phyloP scores from a whole-genome alignment of 2,329 filamentous ascomycete genomes.

The Epichloe gansuensis region DNA sequence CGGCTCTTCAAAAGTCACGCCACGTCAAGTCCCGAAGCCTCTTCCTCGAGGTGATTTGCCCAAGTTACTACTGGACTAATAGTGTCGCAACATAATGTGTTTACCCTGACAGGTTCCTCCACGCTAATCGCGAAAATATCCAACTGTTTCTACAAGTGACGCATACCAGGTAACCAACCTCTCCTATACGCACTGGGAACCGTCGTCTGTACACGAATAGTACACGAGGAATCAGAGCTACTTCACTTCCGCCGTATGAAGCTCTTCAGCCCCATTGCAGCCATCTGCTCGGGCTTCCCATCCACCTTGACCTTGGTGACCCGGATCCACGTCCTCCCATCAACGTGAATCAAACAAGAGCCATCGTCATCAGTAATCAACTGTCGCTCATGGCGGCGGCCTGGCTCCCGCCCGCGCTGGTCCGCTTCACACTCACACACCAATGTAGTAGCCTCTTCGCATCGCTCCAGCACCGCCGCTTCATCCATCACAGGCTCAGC shows the following conservation, averaged over 20 bases:
- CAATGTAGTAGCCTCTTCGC: conserved; percentile 3
- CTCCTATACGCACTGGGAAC: too few relatives aligned
- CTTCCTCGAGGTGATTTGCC: too few relatives aligned
- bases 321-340: conserved; percentile 10
- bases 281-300: conserved; percentile 17
- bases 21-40: too few relatives aligned
- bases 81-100: too few relatives aligned
- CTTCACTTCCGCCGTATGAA: conserved; percentile 4
- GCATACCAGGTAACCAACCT: too few relatives aligned
- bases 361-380: conserved; percentile 6
- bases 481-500: conserved; percentile 12
- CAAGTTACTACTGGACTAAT: too few relatives aligned
- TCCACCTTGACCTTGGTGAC: conserved; percentile 21
- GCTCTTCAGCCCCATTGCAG: conserved; percentile 12
- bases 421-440: conserved; percentile 10
- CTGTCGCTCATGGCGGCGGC: not conserved
- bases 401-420: not conserved
- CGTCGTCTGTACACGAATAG: too few relatives aligned
- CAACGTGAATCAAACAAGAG: not conserved
- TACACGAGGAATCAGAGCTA: not conserved
- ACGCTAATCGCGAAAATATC: too few relatives aligned
- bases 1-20: too few relatives aligned
- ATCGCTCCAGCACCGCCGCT: not conserved
- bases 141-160: too few relatives aligned
- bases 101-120: too few relatives aligned